Evolutionary conservation across 139 green algal species (phyloP).

Genomic region (Picochlorum sp.): DNA sequence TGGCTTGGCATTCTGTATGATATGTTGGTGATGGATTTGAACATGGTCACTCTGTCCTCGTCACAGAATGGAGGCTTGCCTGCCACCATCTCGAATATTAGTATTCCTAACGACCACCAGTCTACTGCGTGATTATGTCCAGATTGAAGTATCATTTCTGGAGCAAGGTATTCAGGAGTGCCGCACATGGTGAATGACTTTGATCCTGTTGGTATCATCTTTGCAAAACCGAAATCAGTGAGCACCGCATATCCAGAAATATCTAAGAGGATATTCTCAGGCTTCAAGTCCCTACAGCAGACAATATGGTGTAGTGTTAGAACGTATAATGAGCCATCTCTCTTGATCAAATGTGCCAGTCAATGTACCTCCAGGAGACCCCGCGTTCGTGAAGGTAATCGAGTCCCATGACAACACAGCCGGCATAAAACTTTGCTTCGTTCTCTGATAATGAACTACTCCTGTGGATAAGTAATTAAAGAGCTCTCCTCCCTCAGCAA

Average conservation of each 20-base stretch:
- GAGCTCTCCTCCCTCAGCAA: constrained; percentile 84
- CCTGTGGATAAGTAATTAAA: constrained; percentile 81
- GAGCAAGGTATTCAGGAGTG: constrained; percentile 92
- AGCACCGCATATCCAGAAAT: constrained; percentile 64
- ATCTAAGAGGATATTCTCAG: constrained; percentile 58
- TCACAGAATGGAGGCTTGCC: constrained; percentile 81
- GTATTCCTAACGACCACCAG: constrained; percentile 89
- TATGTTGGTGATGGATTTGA: constrained; percentile 62
- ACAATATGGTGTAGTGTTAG: background rate
- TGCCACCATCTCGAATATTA: constrained; percentile 82
- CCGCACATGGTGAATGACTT: constrained; percentile 91
- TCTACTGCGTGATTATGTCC: constrained; percentile 75
- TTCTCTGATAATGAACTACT: constrained; percentile 53
- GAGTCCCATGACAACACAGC: constrained; percentile 68
- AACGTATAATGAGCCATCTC: background rate
- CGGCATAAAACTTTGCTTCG: constrained; percentile 80
- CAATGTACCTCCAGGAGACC: constrained; percentile 45
- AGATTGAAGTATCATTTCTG: constrained; percentile 75
- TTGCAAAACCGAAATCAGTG: constrained; percentile 89
- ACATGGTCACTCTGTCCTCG: constrained; percentile 77
- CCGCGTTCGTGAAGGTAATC: constrained; percentile 74
- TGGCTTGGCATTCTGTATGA: constrained; percentile 52
- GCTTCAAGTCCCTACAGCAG: constrained; percentile 55
- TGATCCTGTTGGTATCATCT: constrained; percentile 52
- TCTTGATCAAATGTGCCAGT: constrained; percentile 7